Percentiles rank a stretch among this genome's conserved stretches.
Evolutionary conservation across 768 basidiomycete species (phyloP).

Genomic region (Glaciozyma martinii): DNA sequence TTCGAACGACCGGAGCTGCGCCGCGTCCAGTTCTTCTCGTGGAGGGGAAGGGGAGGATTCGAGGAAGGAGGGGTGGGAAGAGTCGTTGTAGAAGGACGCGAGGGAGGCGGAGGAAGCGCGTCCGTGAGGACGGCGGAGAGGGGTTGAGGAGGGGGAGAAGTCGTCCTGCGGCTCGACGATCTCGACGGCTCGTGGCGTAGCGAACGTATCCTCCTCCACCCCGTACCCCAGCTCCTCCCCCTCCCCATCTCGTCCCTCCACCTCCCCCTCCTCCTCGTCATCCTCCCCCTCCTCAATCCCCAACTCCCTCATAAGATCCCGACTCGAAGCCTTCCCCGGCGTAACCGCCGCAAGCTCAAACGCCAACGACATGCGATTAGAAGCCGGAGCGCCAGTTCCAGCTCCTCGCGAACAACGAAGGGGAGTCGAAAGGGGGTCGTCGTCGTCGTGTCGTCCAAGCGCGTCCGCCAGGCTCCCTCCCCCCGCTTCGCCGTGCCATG

Average conservation of each 20-base stretch:
- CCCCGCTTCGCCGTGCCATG: too few relatives aligned
- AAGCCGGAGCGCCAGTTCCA: neutral
- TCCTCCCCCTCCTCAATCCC: constrained; percentile 21
- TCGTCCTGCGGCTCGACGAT: neutral
- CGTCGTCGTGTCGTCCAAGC: too few relatives aligned
- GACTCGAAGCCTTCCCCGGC: neutral
- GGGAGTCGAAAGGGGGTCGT: neutral
- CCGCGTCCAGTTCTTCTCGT: neutral
- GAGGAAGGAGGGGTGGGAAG: neutral
- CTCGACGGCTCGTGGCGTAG: neutral
- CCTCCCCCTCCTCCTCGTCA: neutral
- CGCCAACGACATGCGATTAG: constrained; percentile 9
- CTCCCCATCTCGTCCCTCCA: neutral
- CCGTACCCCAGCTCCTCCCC: constrained; percentile 2
- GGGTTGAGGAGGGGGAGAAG: neutral
- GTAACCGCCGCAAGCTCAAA: constrained; percentile 22
- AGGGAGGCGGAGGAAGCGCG: neutral
- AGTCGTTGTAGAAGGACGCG: neutral
- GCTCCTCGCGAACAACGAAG: neutral
- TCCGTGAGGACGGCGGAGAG: neutral
- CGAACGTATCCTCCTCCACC: neutral
- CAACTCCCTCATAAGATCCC: constrained; percentile 17
- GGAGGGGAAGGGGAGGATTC: neutral
- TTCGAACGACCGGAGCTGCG: neutral
- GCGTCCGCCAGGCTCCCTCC: too few relatives aligned